Conservation (phyloP, 345 rosid species). For the Nasturtium officinale region DNA sequence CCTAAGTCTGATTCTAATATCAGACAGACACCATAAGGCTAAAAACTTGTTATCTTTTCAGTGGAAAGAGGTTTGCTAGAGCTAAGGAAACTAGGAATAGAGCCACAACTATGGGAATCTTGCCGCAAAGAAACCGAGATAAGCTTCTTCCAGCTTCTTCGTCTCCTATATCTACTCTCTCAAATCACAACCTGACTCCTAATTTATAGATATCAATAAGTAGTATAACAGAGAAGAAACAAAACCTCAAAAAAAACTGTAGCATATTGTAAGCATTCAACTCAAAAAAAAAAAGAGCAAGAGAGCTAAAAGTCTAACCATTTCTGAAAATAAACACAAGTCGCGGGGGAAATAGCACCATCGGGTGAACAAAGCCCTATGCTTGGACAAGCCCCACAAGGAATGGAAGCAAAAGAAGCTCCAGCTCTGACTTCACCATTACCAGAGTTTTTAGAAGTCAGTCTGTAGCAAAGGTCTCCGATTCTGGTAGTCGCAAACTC, state of each 20-base stretch:
- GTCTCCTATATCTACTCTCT: constrained; percentile 35
- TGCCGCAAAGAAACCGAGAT: constrained; percentile 74
- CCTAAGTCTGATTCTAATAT: background rate
- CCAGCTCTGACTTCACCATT: constrained; percentile 52
- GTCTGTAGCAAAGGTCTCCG: constrained; percentile 59
- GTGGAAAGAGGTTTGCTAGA: constrained; percentile 80
- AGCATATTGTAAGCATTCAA: background rate
- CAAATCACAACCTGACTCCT: constrained; percentile 24
- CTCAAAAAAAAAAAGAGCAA: background rate
- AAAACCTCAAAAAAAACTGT: background rate
- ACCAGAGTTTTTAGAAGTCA: constrained; percentile 34
- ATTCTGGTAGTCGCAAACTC: constrained; percentile 48
- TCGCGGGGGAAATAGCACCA: constrained; percentile 64
- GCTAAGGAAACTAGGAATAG: constrained; percentile 83
- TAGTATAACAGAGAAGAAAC: constrained; percentile 9
- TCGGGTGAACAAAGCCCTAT: constrained; percentile 63
- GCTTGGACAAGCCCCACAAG: constrained; percentile 84
- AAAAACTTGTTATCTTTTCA: constrained; percentile 33
- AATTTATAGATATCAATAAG: constrained; percentile 1
- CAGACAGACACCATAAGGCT: background rate
- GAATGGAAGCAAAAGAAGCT: constrained; percentile 65
- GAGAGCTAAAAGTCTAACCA: constrained; percentile 70
- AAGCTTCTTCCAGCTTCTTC: constrained; percentile 32
- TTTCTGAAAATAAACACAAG: constrained; percentile 65
- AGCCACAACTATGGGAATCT: constrained; percentile 91